Conservation (phyloP, 176 grass and related monocot species). For the Bonia amplexicaulis region DNA sequence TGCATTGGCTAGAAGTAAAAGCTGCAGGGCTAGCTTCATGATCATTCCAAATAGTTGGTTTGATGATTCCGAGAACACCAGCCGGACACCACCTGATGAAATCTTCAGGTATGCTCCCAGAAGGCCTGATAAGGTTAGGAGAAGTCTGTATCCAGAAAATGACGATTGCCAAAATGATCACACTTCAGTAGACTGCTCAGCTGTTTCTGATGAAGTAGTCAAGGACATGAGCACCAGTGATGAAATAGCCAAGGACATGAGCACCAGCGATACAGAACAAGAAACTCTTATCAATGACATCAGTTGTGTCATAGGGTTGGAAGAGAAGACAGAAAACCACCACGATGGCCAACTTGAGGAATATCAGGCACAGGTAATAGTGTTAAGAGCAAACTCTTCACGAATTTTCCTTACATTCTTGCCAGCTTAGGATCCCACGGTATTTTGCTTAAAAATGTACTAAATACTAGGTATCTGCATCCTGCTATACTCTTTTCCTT, state of each 20-base stretch:
- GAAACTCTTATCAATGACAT: conserved; percentile 12
- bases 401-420: conserved; percentile 22
- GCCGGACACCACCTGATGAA: conserved; percentile 43
- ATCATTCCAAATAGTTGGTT: conserved; percentile 53
- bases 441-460: not conserved
- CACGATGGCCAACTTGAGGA: conserved; percentile 15
- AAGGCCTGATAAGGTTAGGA: conserved; percentile 51
- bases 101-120: conserved; percentile 40
- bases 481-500: not conserved
- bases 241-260: conserved; percentile 7
- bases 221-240: not conserved
- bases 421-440: not conserved
- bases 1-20: conserved; percentile 65
- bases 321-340: conserved; percentile 10
- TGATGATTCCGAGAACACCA: conserved; percentile 48
- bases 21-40: conserved; percentile 77
- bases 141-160: conserved; percentile 44
- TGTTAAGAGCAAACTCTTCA: not conserved
- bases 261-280: conserved; percentile 22
- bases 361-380: conserved; percentile 13
- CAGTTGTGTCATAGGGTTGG: conserved; percentile 17
- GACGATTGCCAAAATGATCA: conserved; percentile 25
- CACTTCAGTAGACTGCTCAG: conserved; percentile 11
- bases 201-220: conserved; percentile 8
- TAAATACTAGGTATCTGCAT: not conserved